Evolutionary conservation across 306 rosid species (phyloP), one percentile per base, ranked within the genome.

Genomic region (Glycine soja): DNA sequence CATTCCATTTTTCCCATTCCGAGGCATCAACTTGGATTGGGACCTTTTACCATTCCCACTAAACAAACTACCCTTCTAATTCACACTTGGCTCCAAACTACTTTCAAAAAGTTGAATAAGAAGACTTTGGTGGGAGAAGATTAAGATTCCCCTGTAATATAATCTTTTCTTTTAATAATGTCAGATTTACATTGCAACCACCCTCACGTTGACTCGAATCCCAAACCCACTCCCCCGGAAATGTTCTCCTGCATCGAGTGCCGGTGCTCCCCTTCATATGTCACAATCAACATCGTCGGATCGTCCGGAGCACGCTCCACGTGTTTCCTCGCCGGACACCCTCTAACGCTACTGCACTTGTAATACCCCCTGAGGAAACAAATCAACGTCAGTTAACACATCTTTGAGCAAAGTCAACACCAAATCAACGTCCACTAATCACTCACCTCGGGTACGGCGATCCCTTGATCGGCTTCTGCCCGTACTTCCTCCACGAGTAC

Each of bases 391-490:
- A 68, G 8, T 4, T 19, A 40, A 42, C 19, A 56, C 2, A 0
- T 7, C 24, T 13, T 75, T 61, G 73, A 73, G 81, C 47, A 57
- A n/a, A 34, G 64, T 76, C 81, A 48, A 53, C 40, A 3, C 30
- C 11, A 18, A 2, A 57, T 75, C 48, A 66, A 72, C 85, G 84
- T 73, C 19, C 43, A 4, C 7, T 16, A 15, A 72, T 61, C 36
- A 45, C 62, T 50, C 85, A 92, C 98, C 98, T 81, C 11, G 98
- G 98, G 76, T 85, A 92, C 2, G 98, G 98, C 0, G 98, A 90
- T 1, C 97, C 98, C 74, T 94, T 94, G 86, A 94, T 94, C 68
- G 98, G 98, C 69, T 94, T 94, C 78, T 94, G 98, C 10, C 98
- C 98, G 86, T 94, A 94, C 85, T 94, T 94, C 72, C 98, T 92